Evolutionary conservation across 1,139 yeast species (phyloP), one percentile per base, ranked within the genome.

Genomic region (Nakaseomyces delphensis): DNA sequence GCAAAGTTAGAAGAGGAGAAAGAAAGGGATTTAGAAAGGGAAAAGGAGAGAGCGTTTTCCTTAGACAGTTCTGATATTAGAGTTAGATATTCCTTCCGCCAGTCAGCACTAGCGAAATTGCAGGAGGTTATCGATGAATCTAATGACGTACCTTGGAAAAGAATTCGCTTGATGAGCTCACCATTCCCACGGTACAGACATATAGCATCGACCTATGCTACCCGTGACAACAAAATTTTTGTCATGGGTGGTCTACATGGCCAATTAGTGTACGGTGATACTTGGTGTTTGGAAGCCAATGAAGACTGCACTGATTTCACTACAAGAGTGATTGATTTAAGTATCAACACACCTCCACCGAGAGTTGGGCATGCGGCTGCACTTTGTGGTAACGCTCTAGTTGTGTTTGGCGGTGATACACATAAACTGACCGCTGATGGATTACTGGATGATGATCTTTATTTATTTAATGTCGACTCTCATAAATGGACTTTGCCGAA

Each of bases 371-470:
- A 93, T 63, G 86, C 96, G 1, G 76, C 95, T 3, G 83, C 91
- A 18, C 71, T 91, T 28, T 82, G 95, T 50, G 98, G 98, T 11
- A 91, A 89, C 59, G 98, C 98, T 0, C 91, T 83, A 57, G 87
- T 91, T 39, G 78, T 91, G 18, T 91, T 85, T 65, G 98, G 97
- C 37, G 99, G 99, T 55, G 98, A 91, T 59, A 91, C 97, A 1
- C 84, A 79, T 42, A 86, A 83, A 54, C 83, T 91, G 27, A 87
- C 83, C 52, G 76, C 76, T 47, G 71, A 70, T 27, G 89, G 87
- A 3, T 76, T 81, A 50, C 87, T 94, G 55, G 96, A 89, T 63
- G 86, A 89, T 61, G 82, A 80, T 57, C 70, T 91, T 48, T 91
- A 91, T 63, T 73, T 91, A 57, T 83, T 91, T 66, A 91, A 91